Percentiles rank a stretch among this genome's conserved stretches.
Conservation (phyloP, 176 grass and related monocot genomes). For the Themeda triandra region DNA sequence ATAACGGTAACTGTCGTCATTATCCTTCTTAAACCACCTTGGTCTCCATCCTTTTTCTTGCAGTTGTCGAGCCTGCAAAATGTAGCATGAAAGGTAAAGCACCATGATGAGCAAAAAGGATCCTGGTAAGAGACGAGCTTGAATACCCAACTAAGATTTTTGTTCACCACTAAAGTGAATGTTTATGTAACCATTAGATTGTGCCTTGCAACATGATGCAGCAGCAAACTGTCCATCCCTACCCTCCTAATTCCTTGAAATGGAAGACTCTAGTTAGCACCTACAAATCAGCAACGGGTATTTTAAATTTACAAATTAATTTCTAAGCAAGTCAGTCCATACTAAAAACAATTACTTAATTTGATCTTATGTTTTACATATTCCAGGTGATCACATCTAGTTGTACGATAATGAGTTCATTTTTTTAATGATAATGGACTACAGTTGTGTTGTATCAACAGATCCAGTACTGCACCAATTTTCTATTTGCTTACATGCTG, state of each 20-base stretch:
- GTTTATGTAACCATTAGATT: background rate
- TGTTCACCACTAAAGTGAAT: background rate
- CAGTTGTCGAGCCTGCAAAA: conserved; percentile 68
- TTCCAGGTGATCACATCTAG: background rate
- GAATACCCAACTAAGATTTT: background rate
- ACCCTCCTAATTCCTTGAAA: background rate
- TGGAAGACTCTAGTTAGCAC: background rate
- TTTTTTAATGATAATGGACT: background rate
- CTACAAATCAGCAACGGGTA: background rate
- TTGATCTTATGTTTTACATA: background rate
- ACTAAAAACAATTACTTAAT: background rate
- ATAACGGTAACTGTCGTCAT: conserved; percentile 74
- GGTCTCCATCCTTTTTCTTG: conserved; percentile 96
- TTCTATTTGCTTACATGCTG: background rate
- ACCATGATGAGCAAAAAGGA: background rate
- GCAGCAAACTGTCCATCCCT: background rate
- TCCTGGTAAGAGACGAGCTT: background rate
- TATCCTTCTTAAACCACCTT: conserved; percentile 87
- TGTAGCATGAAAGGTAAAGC: background rate
- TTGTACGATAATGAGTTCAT: background rate
- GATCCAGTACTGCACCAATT: background rate
- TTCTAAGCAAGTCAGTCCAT: conserved; percentile 1
- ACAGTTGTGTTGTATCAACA: background rate
- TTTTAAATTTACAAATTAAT: background rate
- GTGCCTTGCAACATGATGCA: background rate